phyloP scores from a whole-genome alignment of 805 yeast species.

The Starmerella floris region DNA sequence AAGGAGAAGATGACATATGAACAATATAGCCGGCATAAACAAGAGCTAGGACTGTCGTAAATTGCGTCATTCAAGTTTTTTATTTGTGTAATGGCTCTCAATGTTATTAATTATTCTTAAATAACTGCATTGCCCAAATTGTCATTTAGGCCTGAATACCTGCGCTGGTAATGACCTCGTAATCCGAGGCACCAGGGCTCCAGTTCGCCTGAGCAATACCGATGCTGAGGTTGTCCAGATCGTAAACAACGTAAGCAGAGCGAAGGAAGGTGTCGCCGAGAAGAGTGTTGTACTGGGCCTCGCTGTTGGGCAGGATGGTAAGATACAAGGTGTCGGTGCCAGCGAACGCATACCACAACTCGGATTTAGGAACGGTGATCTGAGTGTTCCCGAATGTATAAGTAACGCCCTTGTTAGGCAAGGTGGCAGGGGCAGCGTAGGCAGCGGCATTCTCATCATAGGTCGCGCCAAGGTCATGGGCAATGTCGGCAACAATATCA shows the following conservation, averaged over 20 bases:
- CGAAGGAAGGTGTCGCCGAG: constrained; percentile 57
- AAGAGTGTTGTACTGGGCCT: constrained; percentile 25
- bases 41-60: no score
- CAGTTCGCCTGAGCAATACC: constrained; percentile 41
- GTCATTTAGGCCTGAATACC: constrained; percentile 1
- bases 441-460: constrained; percentile 3
- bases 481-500: constrained; percentile 7
- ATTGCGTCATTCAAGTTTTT: neutral
- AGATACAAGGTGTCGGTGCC: constrained; percentile 3
- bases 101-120: no score
- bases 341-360: constrained; percentile 9
- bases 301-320: constrained; percentile 9
- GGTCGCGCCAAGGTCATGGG: constrained; percentile 6
- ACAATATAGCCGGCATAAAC: no score
- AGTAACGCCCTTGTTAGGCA: constrained; percentile 3
- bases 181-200: constrained; percentile 21
- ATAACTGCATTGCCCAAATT: no score
- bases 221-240: constrained; percentile 42
- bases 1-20: constrained; percentile 34
- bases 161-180: constrained; percentile 21
- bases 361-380: constrained; percentile 19
- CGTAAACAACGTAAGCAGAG: constrained; percentile 52
- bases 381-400: constrained; percentile 18
- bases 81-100: neutral
- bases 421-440: constrained; percentile 1